Conservation (phyloP, 371 early-diverging fungal species). For the Mortierella sp. region DNA sequence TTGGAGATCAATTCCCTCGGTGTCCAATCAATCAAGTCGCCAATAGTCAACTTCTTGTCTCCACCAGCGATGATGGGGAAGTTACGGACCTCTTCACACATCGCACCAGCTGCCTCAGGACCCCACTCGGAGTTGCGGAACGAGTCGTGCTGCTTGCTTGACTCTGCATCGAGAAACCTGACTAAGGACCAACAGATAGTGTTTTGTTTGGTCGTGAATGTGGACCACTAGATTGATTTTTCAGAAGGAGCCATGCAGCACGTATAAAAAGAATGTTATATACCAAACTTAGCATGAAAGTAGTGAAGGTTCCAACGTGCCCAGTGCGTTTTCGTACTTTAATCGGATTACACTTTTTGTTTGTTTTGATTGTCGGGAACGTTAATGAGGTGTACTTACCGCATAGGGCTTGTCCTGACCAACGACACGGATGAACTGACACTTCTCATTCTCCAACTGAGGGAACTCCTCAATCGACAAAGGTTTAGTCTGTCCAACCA, state of each 20-base stretch:
- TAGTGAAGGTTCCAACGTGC: no score
- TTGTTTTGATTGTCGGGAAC: no score
- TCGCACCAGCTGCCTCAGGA: constrained; percentile 21
- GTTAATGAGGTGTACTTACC: constrained; percentile 16
- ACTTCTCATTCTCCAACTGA: constrained; percentile 18
- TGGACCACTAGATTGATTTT: constrained; percentile 20
- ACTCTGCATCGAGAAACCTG: constrained; percentile 9
- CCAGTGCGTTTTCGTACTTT: no score
- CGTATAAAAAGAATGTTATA: no score
- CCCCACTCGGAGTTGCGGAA: constrained; percentile 40
- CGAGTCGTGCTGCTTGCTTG: constrained; percentile 10
- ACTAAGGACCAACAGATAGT: constrained; percentile 29
- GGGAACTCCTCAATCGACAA: constrained; percentile 22
- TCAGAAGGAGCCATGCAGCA: neutral
- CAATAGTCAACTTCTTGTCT: constrained; percentile 5
- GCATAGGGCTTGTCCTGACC: constrained; percentile 30
- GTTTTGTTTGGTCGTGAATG: constrained; percentile 20
- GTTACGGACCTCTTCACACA: constrained; percentile 24
- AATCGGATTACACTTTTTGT: no score
- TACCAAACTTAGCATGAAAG: no score
- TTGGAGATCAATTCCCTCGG: constrained; percentile 31
- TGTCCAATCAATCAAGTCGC: constrained; percentile 25
- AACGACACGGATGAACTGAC: constrained; percentile 26
- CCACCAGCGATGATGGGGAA: constrained; percentile 20
- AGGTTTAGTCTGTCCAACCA: constrained; percentile 36